Evolutionary conservation across 495 filamentous ascomycete species (phyloP), one percentile per base, ranked within the genome.

Genomic region (Penicillium longicatenatum): DNA sequence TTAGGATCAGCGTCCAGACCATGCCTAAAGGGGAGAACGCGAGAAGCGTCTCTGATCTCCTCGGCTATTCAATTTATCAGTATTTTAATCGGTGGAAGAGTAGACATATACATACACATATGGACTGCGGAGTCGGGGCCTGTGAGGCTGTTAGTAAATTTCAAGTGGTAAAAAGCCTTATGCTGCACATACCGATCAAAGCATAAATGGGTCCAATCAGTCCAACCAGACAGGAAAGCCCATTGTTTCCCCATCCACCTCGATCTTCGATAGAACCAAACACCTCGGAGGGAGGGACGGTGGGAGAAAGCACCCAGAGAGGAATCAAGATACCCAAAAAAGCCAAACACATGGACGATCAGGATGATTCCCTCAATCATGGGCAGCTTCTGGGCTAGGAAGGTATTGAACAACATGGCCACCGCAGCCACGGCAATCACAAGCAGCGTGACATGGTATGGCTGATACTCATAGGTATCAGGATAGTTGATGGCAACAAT

Each of bases 201-300:
- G 75, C 71, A 7, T 61, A 65, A 21, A 75, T 71, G 30, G 75
- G 16, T 20, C 66, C 61, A 10, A 73, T 58, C 3, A 76, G 55
- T 37, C 65, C 70, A 9, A 64, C 62, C 12, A 70, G 57, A 10
- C 70, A 76, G 52, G 14, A 63, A 22, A 52, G 21, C 2, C 60
- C 55, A 22, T 55, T 49, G 30, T 44, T 70, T 7, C 68, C 64
- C 81, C 80, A 85, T 6, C 69, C 67, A 8, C 80, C 80, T 6
- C 68, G 63, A 62, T 83, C 75, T 4, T 70, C 49, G 59, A 78
- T 78, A 0, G 70, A 67, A 8, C 70, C 72, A 35, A 81, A 82
- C 19, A 82, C 75, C n/a, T 69, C 66, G 10, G 69, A 68, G 3
- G 76, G 66, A 0, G 60, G 44, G 5, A 61, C 56, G 5, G 68